Base-by-base conservation (phyloP, 2,329 filamentous ascomycete species). In the Helicocarpus griseus region DNA sequence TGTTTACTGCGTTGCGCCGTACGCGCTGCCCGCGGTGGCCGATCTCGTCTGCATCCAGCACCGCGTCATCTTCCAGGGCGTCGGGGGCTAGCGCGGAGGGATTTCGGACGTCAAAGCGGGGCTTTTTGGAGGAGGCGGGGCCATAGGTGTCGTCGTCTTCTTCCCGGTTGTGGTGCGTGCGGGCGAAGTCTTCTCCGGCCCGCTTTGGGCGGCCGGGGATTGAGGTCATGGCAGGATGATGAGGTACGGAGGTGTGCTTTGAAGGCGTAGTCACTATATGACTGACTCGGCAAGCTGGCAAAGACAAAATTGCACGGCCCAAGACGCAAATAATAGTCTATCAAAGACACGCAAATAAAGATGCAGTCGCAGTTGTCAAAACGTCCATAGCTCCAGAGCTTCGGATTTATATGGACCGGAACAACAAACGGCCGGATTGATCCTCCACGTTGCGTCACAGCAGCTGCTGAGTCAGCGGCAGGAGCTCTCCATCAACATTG, bases 41-140 rank as follows among this genome's bases (percentile, higher is more conserved):
- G 57, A 97, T 96, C 36, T 96, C 90, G 64, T 97, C 93, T 21
- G 90, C 89, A 48, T 95, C 88, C 7, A 98, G 79, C 26, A 91
- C 79, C 0, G 82, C 81, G 33, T 57, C 53, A 60, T 89, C 82
- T 56, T 87, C 85, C 2, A 80, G 79, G 1, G 82, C 86, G 65
- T 94, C 89, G 1, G 90, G 83, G 1, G 89, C 91, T 4, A 98
- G 80, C 0, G 87, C 89, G 14, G 90, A 95, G 2, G 93, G 93
- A 65, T 98, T 97, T 58, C 93, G 88, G 49, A 93, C 76, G 68
- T 98, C 93, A 70, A 98, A 98, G 63, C 87, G 89, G 53, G 89
- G 86, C 64, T 89, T 90, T 67, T 94, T 94, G 49, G 74, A 67
- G 2, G 74, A 69, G 1, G 65, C 65, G 28, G 77, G 72, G 46